Conservation (phyloP, 2,329 filamentous ascomycete species). For the Nigrospora sphaerica region DNA sequence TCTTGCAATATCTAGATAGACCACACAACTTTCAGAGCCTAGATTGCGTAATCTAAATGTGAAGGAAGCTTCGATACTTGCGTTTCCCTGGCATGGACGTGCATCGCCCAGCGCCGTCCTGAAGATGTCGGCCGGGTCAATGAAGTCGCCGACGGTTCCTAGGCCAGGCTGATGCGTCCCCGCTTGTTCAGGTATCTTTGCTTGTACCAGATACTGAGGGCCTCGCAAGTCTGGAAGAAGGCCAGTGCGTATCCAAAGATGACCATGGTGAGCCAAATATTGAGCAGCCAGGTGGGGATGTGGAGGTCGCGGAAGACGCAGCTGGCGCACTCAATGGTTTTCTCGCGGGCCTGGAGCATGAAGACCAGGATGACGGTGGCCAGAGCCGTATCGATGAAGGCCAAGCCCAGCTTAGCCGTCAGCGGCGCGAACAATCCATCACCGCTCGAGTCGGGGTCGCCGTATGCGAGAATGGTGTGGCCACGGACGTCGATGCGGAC, state of each 20-base stretch:
- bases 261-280: slow-evolving; percentile 2
- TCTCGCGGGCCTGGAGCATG: not conserved
- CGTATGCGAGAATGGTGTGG: slow-evolving; percentile 3
- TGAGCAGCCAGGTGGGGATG: slow-evolving; percentile 3
- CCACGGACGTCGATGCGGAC: slow-evolving; percentile 3
- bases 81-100: too few relatives aligned
- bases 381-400: slow-evolving; percentile 1
- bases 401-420: slow-evolving; percentile 3
- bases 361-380: slow-evolving; percentile 4
- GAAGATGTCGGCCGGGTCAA: not conserved
- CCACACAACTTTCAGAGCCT: too few relatives aligned
- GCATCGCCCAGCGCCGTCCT: too few relatives aligned
- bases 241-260: slow-evolving; percentile 3
- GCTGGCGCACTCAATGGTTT: slow-evolving; percentile 2
- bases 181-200: slow-evolving; percentile 4
- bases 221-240: slow-evolving; percentile 3
- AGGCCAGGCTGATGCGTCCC: slow-evolving; percentile 6
- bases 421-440: slow-evolving; percentile 5
- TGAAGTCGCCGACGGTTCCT: not conserved
- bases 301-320: not conserved
- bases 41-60: too few relatives aligned
- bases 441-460: slow-evolving; percentile 3
- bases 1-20: too few relatives aligned
- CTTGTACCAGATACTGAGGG: slow-evolving; percentile 6
- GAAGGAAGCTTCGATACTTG: too few relatives aligned